Percentiles rank a stretch among this genome's conserved stretches.
These are phyloP conservation scores for Tylopilus cervinicoccineus DNA, from an alignment of 768 basidiomycete species.

Conservation along the genomic window DNA sequence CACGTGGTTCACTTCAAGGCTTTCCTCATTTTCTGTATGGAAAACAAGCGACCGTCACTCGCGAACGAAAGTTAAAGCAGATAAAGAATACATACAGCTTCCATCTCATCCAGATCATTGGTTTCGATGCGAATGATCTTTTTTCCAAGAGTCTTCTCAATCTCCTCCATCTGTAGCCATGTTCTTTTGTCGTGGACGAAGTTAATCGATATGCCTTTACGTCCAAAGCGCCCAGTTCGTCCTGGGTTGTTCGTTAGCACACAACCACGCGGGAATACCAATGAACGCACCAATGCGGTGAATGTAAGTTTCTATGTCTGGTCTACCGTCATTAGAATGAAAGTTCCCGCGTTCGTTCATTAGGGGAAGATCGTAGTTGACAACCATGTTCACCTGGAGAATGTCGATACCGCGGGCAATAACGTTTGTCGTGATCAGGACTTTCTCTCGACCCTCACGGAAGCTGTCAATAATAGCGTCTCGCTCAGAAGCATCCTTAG, in stretches of 20 bases:
- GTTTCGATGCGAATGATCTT: conserved; percentile 86
- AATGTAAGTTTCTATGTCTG: conserved; percentile 96
- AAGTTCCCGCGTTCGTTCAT: conserved; percentile 62
- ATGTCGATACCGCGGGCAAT: conserved; percentile 98
- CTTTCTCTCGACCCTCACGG: conserved; percentile 94
- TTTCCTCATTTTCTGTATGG: conserved; percentile 72
- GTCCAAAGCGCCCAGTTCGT: conserved; percentile 95
- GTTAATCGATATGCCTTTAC: conserved; percentile 95
- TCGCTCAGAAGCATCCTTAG: conserved; percentile 86
- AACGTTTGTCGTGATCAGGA: conserved; percentile 98
- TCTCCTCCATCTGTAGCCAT: conserved; percentile 86
- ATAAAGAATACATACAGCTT: conserved; percentile 55
- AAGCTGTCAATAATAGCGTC: conserved; percentile 93
- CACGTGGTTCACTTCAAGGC: conserved; percentile 53
- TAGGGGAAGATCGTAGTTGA: conserved; percentile 94
- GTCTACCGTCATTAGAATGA: conserved; percentile 48
- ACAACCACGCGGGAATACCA: neutral
- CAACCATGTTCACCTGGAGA: conserved; percentile 99
- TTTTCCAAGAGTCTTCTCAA: conserved; percentile 74
- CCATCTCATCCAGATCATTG: conserved; percentile 89
- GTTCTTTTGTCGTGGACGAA: conserved; percentile 92
- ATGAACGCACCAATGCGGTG: conserved; percentile 83
- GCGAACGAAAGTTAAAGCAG: neutral
- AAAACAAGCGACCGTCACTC: neutral
- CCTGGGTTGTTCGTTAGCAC: conserved; percentile 44